A percentile compares a stretch with the other conserved stretches of the same genome.
Evolutionary conservation across 352 stramenopile species (phyloP).

Genomic region (Phytopythium aichiense): DNA sequence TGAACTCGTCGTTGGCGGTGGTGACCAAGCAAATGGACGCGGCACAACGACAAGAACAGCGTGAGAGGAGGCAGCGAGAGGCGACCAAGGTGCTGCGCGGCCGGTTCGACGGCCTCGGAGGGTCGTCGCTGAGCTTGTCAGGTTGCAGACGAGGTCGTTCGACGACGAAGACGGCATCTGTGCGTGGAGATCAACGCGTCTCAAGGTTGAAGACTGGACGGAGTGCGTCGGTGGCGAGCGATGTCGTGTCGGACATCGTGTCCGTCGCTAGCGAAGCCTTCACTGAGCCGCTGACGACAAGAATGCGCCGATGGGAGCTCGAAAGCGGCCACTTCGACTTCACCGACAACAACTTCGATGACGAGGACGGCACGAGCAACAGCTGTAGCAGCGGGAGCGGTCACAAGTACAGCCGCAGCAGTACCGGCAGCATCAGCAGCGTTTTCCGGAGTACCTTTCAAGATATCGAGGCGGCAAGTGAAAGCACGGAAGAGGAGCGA

Average conservation of each 20-base stretch:
- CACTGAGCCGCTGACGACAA: constrained; percentile 12
- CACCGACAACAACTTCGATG: constrained; percentile 5
- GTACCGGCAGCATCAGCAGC: constrained; percentile 14
- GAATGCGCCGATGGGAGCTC: constrained; percentile 15
- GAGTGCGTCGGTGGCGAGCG: not conserved
- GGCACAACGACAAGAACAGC: constrained; percentile 19
- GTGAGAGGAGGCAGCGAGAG: constrained; percentile 23
- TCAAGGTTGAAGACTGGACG: not conserved
- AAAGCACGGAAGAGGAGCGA: not conserved
- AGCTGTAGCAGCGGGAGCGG: not conserved
- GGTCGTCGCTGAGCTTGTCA: not conserved
- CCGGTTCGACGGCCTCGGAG: constrained; percentile 27
- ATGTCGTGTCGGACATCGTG: not conserved
- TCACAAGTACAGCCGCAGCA: not conserved
- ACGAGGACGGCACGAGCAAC: constrained; percentile 9
- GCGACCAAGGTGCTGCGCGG: constrained; percentile 47
- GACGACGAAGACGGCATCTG: not conserved
- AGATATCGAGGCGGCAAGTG: not conserved
- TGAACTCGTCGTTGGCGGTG: constrained; percentile 14
- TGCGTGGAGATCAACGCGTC: not conserved
- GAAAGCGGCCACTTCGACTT: constrained; percentile 12
- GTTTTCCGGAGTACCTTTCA: not conserved
- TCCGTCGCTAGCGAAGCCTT: not conserved
- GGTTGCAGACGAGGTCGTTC: not conserved
- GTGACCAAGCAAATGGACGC: constrained; percentile 24